Evolutionary conservation across 331 rosid species (phyloP).

Genomic region (Rhamnella rubrinervis): DNA sequence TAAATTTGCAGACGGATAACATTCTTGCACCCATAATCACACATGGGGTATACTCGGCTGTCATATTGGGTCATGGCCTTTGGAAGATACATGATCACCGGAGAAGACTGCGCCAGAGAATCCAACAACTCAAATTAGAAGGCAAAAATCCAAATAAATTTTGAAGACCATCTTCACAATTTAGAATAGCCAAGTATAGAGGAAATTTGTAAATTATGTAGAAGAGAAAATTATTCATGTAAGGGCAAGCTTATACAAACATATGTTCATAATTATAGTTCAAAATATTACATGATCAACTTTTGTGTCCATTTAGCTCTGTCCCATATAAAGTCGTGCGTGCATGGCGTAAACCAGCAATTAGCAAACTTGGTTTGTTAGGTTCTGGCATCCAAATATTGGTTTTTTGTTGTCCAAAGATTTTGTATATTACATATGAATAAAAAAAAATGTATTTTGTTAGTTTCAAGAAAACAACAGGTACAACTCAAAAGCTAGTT

Average conservation of each 20-base stretch:
- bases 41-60: slow-evolving; percentile 88
- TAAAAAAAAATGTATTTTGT: no score
- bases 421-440: no score
- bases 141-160: slow-evolving; percentile 37
- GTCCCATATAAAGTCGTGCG: no score
- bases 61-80: slow-evolving; percentile 94
- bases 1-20: slow-evolving; percentile 64
- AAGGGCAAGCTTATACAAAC: neutral
- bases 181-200: slow-evolving; percentile 12
- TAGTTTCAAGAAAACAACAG: no score
- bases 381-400: no score
- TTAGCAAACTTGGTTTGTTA: no score
- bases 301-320: no score
- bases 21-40: slow-evolving; percentile 93
- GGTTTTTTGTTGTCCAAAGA: no score
- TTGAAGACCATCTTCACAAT: slow-evolving; percentile 20
- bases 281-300: no score
- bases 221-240: slow-evolving; percentile 18
- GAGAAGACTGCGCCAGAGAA: slow-evolving; percentile 71
- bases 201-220: slow-evolving; percentile 37
- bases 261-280: no score
- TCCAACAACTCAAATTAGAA: slow-evolving; percentile 67
- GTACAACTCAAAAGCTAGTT: no score
- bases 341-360: no score
- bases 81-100: slow-evolving; percentile 92